Conservation (phyloP, 2,329 filamentous ascomycete species). For the Colletotrichum sp. region DNA sequence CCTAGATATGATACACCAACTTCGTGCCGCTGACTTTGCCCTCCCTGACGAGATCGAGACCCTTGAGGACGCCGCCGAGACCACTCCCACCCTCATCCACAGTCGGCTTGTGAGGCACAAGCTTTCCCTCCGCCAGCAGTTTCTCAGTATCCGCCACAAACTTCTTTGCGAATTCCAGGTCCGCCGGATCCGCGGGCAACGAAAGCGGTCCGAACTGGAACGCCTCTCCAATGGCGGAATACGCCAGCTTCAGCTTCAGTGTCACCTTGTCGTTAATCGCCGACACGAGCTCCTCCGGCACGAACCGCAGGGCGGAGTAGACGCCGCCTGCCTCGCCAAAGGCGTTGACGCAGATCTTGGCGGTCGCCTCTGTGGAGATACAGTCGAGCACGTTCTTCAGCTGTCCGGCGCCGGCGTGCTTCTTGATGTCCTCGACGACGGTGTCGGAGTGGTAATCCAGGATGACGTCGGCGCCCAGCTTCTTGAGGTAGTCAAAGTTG, state of each 20-base stretch:
- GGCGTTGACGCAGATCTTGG: slow-evolving; percentile 32
- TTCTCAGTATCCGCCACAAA: slow-evolving; percentile 39
- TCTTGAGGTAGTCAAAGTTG: slow-evolving; percentile 43
- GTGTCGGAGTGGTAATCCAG: slow-evolving; percentile 48
- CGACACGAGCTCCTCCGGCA: slow-evolving; percentile 42
- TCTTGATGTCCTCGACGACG: slow-evolving; percentile 24
- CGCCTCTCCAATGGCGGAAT: slow-evolving; percentile 42
- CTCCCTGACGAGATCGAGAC: not conserved
- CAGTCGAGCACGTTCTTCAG: slow-evolving; percentile 41
- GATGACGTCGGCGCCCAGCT: slow-evolving; percentile 47
- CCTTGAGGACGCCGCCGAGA: slow-evolving; percentile 34
- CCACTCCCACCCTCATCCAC: slow-evolving; percentile 31
- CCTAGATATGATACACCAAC: not conserved
- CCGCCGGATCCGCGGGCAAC: slow-evolving; percentile 28
- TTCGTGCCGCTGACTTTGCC: slow-evolving; percentile 23
- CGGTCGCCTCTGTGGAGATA: slow-evolving; percentile 27
- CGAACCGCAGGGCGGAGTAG: slow-evolving; percentile 39
- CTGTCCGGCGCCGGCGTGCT: slow-evolving; percentile 23
- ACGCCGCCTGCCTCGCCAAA: slow-evolving; percentile 32
- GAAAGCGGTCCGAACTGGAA: slow-evolving; percentile 25
- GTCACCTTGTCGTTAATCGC: slow-evolving; percentile 41
- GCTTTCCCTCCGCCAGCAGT: slow-evolving; percentile 37
- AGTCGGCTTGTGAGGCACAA: slow-evolving; percentile 37
- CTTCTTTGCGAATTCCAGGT: slow-evolving; percentile 38
- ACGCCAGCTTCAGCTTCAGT: slow-evolving; percentile 36